These are phyloP conservation scores for Saturnispora kantuleensis DNA, from an alignment of 805 yeast species.

Conservation along the genomic window DNA sequence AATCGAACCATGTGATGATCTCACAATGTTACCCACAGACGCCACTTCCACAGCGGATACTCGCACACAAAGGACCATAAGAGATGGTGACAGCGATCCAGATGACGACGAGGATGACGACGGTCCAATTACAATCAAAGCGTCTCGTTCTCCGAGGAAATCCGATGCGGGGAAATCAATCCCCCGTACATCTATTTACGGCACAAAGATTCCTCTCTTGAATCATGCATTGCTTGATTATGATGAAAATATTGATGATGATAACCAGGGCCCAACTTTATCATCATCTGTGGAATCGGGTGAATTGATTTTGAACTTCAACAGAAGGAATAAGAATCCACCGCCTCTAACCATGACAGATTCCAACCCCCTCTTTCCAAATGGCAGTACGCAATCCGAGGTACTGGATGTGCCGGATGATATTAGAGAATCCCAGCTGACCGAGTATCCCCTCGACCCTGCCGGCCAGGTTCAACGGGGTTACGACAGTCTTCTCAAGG, in stretches of 20 bases:
- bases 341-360: background rate
- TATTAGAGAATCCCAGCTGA: slow-evolving; percentile 3
- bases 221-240: no score
- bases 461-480: slow-evolving; percentile 6
- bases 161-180: no score
- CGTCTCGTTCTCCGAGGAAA: no score
- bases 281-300: no score
- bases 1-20: slow-evolving; percentile 2
- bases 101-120: slow-evolving; percentile 7
- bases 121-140: no score
- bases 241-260: no score
- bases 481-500: slow-evolving; percentile 4
- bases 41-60: background rate
- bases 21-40: background rate
- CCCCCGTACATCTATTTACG: no score
- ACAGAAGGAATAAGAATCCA: background rate
- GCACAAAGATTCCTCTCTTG: no score
- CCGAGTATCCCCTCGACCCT: slow-evolving; percentile 3
- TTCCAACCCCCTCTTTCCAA: background rate
- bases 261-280: no score
- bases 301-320: slow-evolving; percentile 11
- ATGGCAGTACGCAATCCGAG: slow-evolving; percentile 3
- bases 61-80: background rate
- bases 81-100: slow-evolving; percentile 2
- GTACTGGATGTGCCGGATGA: slow-evolving; percentile 13